Percentiles rank a stretch among this genome's conserved stretches.
phyloP scores from a whole-genome alignment of 2,329 filamentous ascomycete genomes.

The Penicillium capsulatum region DNA sequence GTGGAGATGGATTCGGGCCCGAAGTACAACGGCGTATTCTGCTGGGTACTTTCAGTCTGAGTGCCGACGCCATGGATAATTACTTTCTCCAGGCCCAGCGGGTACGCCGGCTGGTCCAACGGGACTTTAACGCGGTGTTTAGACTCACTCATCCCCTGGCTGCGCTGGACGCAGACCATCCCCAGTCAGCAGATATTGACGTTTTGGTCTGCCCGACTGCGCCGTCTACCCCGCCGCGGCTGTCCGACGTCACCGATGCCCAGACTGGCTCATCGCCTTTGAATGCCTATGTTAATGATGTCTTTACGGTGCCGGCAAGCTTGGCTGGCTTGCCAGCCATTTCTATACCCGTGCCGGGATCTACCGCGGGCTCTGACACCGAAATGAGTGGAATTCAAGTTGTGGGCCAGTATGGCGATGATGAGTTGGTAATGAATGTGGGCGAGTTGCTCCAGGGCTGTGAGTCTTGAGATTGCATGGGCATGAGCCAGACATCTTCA shows the following conservation, averaged over 20 bases:
- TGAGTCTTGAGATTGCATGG: neutral
- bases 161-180: conserved; percentile 5
- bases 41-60: conserved; percentile 83
- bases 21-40: conserved; percentile 86
- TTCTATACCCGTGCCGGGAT: conserved; percentile 63
- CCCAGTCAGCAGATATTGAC: conserved; percentile 55
- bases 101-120: conserved; percentile 75
- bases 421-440: conserved; percentile 40
- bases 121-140: conserved; percentile 82
- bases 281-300: conserved; percentile 86
- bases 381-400: conserved; percentile 43
- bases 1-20: conserved; percentile 70
- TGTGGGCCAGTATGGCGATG: conserved; percentile 48
- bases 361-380: conserved; percentile 7
- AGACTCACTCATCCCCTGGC: conserved; percentile 62
- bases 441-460: conserved; percentile 35
- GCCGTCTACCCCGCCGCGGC: conserved; percentile 65
- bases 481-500: too few species aligned
- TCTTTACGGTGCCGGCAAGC: conserved; percentile 93
- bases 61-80: conserved; percentile 86
- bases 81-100: conserved; percentile 95
- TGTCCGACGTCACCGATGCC: conserved; percentile 51
- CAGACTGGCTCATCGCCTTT: conserved; percentile 46
- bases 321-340: conserved; percentile 85
- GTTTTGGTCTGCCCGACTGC: conserved; percentile 84